phyloP scores from a whole-genome alignment of 176 grass and related monocot genomes.

The Bolboschoenus planiculmis region DNA sequence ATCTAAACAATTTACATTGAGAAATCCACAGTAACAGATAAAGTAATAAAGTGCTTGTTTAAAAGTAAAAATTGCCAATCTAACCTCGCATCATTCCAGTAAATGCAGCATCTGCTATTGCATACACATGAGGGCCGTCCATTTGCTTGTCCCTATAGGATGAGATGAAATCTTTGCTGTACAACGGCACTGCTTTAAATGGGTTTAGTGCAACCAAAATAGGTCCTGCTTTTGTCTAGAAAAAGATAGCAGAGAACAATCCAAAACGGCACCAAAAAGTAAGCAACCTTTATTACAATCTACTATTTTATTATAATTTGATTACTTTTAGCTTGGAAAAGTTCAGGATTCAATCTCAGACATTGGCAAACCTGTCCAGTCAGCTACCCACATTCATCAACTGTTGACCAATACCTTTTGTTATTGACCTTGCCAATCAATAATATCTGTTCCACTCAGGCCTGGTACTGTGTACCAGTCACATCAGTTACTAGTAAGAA shows the following conservation, averaged over 20 bases:
- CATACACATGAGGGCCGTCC: conserved; percentile 83
- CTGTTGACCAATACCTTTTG: too few species aligned
- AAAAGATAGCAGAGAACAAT: neutral
- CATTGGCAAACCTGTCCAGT: neutral
- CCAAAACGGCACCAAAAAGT: neutral
- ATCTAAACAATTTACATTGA: conserved; percentile 26
- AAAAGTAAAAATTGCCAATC: conserved; percentile 6
- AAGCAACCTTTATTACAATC: neutral
- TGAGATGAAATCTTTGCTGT: conserved; percentile 63
- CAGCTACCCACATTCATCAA: neutral
- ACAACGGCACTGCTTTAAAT: conserved; percentile 84
- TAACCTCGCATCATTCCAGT: conserved; percentile 82
- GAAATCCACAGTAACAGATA: conserved; percentile 8
- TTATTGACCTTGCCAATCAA: neutral
- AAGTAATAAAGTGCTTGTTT: neutral
- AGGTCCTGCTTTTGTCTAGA: conserved; percentile 95
- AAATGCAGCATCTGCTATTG: conserved; percentile 87
- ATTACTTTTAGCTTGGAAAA: neutral
- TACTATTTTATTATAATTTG: neutral
- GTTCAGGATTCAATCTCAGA: neutral
- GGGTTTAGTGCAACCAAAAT: conserved; percentile 93
- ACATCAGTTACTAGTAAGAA: neutral
- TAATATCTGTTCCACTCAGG: neutral
- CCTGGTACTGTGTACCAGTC: neutral
- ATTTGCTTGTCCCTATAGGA: conserved; percentile 61